These are phyloP conservation scores for Stemphylium vesicarium DNA, from an alignment of 2,329 filamentous ascomycete genomes.

Conservation along the genomic window DNA sequence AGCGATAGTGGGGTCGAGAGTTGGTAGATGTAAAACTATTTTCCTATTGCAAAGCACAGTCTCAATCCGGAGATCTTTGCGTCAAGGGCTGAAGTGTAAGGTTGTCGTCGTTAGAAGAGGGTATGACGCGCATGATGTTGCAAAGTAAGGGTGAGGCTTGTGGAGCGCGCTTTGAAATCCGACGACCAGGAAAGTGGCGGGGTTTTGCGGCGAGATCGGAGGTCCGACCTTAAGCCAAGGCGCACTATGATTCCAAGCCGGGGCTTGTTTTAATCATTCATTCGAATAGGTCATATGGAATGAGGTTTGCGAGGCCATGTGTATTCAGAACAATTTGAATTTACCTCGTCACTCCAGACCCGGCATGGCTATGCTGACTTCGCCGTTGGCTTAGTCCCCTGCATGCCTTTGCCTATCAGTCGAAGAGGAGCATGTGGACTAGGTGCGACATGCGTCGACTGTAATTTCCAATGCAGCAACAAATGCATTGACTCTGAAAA, in stretches of 20 bases:
- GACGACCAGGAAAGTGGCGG: conserved; percentile 31
- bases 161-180: conserved; percentile 43
- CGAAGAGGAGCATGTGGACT: no score
- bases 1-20: not conserved
- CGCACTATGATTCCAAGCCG: not conserved
- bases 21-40: not conserved
- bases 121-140: conserved; percentile 25
- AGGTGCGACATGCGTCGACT: no score
- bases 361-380: no score
- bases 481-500: no score
- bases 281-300: no score
- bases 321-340: no score
- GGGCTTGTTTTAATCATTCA: no score
- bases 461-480: no score
- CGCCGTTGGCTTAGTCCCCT: no score
- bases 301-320: no score
- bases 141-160: conserved; percentile 21
- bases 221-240: conserved; percentile 17
- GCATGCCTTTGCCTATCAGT: no score
- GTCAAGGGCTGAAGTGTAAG: not conserved
- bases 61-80: not conserved
- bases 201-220: conserved; percentile 35
- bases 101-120: not conserved
- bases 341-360: no score
- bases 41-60: not conserved